These are phyloP conservation scores for Fremontodendron californicum DNA, from an alignment of 345 rosid genomes.

Conservation along the genomic window DNA sequence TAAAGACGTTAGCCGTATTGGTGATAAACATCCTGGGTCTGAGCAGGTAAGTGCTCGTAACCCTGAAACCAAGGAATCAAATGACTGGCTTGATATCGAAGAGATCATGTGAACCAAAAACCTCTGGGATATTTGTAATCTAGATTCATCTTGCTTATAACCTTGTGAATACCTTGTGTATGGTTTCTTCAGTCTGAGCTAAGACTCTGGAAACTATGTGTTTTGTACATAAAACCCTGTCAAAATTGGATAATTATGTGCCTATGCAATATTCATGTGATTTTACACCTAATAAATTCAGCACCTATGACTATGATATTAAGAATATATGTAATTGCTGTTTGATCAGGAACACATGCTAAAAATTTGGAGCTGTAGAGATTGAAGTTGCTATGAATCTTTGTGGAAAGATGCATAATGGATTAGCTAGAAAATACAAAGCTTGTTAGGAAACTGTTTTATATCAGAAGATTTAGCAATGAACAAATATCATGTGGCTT, in stretches of 20 bases:
- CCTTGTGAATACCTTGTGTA: conserved; percentile 31
- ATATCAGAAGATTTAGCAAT: too few relatives aligned
- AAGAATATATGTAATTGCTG: background rate
- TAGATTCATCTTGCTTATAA: conserved; percentile 13
- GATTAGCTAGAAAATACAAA: background rate
- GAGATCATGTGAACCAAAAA: conserved; percentile 39
- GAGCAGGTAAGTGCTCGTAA: conserved; percentile 42
- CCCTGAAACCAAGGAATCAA: conserved; percentile 50
- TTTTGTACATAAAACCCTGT: conserved; percentile 57
- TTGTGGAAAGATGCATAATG: background rate
- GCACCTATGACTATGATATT: background rate
- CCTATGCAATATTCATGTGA: background rate
- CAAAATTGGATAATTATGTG: background rate
- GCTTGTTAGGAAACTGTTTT: background rate
- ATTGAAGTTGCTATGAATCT: too few relatives aligned
- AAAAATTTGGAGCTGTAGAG: background rate
- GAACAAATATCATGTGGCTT: background rate
- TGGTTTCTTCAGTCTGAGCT: conserved; percentile 23
- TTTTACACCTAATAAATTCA: background rate
- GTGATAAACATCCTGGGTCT: conserved; percentile 26
- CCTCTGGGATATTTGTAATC: conserved; percentile 14
- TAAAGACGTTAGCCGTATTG: conserved; percentile 38
- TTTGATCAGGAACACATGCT: background rate
- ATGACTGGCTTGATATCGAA: conserved; percentile 67
- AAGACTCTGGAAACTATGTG: conserved; percentile 24